Percentiles rank a stretch among this genome's conserved stretches.
Evolutionary conservation across 352 stramenopile species (phyloP).

Genomic region (Pythium chondricola): DNA sequence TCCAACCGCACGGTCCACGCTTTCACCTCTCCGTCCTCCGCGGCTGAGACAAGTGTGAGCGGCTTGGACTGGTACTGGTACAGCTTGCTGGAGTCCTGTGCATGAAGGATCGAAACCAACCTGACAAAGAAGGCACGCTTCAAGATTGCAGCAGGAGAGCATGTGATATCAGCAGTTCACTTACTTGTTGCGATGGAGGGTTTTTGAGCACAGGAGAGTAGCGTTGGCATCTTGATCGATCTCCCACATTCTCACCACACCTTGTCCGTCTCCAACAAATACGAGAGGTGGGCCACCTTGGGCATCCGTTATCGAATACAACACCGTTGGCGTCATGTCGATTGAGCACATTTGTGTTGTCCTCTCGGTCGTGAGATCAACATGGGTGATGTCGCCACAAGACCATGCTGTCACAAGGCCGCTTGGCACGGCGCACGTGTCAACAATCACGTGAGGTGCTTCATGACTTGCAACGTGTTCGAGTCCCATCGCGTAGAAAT

Average conservation of each 20-base stretch:
- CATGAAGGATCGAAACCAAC: no score
- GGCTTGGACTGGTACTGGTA: not conserved
- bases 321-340: no score
- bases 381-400: constrained; percentile 4
- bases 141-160: not conserved
- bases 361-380: not conserved
- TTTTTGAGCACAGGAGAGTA: not conserved
- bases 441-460: not conserved
- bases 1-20: constrained; percentile 22
- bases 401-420: constrained; percentile 11
- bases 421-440: not conserved
- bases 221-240: not conserved
- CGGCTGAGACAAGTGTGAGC: constrained; percentile 20
- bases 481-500: constrained; percentile 8
- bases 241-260: not conserved
- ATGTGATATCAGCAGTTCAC: not conserved
- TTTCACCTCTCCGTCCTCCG: constrained; percentile 39
- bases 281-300: not conserved
- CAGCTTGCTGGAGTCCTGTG: no score
- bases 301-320: not conserved
- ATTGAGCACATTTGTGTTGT: not conserved
- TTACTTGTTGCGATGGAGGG: not conserved
- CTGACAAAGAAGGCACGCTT: not conserved
- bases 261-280: not conserved
- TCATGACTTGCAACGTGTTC: not conserved